Evolutionary conservation across 768 basidiomycete genomes (phyloP), one percentile per base, ranked within the genome.

Genomic region (Serendipita sp.): DNA sequence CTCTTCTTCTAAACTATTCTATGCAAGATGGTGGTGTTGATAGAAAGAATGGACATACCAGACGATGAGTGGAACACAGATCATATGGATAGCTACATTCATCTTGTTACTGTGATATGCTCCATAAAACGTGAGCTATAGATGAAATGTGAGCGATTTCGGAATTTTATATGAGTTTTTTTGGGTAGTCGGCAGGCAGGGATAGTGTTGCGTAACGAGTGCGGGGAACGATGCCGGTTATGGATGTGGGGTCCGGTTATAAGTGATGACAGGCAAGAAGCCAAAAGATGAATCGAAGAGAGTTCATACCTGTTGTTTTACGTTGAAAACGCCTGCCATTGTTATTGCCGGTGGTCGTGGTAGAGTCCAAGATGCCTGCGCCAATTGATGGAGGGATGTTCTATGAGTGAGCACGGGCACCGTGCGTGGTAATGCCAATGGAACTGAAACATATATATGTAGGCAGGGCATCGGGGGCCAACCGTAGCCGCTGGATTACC

Each of bases 71-170:
- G 93, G 93, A 11, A 95, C 91, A 67, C 84, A 91, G 66, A 89
- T 70, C 68, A 93, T 77, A 73, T 98, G 95, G 66, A 97, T 90
- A 63, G 80, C 73, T 67, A 97, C 75, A 72, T 98, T 98, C 66
- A 83, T 75, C 31, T 82, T 82, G 72, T 95, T 86, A 15, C 83
- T 78, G 73, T 96, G 93, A 74, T 96, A 96, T 62, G 91, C 86
- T 18, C 91, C 91, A 72, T 97, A 97, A 78, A 95, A 95, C 29
- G 85, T 78, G 70, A 97, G 80, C 91, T 96, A 48, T 23, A 23
- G 23, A 23, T 15, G 23, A 11, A 8, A 27, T 27, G 10, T 29
- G 29, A 37, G 16, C 15, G 16, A 18, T 15, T 58, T 48, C 37
- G 64, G 29, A 66, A 40, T 33, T 3, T 23, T 23, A 23, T 23